Evolutionary conservation across 2,329 filamentous ascomycete genomes (phyloP), one percentile per base, ranked within the genome.

Genomic region (Aspergillus sp.): DNA sequence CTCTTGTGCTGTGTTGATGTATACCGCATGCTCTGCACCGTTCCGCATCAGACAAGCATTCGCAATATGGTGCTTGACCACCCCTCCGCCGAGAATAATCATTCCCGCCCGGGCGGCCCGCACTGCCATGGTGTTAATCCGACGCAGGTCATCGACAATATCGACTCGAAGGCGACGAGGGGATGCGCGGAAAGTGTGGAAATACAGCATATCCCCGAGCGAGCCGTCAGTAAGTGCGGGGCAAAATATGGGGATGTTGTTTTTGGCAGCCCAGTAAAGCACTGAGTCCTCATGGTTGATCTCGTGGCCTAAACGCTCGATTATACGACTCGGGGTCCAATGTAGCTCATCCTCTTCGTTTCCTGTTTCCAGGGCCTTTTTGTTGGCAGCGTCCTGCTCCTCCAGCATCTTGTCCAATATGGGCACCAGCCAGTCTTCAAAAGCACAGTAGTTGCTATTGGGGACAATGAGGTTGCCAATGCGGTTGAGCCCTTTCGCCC

Each of bases 61-160:
- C 52, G 95, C 93, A 71, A 99, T 98, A 74, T 99, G 95, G 70
- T 99, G 95, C 79, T 99, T 99, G 68, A 99, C 84, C n/a, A 99
- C 80, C 1, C 95, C 95, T 6, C 95, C 95, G 0, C 95, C 95
- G 0, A 99, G 81, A 56, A 99, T 91, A 66, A 99, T 93, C 89
- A 98, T 98, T 51, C 95, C 95, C 0, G 91, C 90, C 55, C 91
- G 82, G 77, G 92, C 91, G 2, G 95, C 95, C 14, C 90, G 82
- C 33, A 98, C 90, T 0, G 93, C 87, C 62, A 98, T 87, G 14
- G 90, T 96, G 78, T 99, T 99, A 75, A 99, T 92, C 61, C 84
- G 87, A 19, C 95, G 87, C 60, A 99, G 95, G 69, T 99, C 95
- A 69, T 96, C 90, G 21, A 97, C 91, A 58, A 98, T 91, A 73